phyloP scores from a whole-genome alignment of 202 grass and related monocot genomes.

The Zoysia matrella region DNA sequence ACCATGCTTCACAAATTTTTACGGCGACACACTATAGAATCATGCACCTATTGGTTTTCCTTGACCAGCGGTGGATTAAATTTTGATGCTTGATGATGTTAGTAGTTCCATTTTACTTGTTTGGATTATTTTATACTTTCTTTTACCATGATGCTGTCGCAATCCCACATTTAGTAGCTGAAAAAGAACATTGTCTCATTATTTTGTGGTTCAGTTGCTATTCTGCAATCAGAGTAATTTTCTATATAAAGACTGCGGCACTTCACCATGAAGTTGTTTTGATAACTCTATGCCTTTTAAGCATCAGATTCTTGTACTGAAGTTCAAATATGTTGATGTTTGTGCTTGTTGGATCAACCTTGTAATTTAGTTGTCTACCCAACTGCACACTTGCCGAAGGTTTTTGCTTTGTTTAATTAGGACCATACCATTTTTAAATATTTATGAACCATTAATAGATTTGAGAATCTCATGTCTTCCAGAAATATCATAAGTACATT shows the following conservation, averaged over 20 bases:
- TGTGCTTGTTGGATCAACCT: background rate
- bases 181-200: background rate
- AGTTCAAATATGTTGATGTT: background rate
- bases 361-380: background rate
- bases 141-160: slow-evolving; percentile 10
- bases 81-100: background rate
- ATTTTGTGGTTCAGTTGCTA: background rate
- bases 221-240: background rate
- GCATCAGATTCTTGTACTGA: background rate
- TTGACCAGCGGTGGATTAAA: background rate
- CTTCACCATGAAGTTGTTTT: background rate
- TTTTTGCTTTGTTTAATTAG: background rate
- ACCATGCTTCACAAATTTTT: background rate
- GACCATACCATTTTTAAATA: background rate
- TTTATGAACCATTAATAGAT: slow-evolving; percentile 16
- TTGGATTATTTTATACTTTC: background rate
- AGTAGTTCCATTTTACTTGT: background rate
- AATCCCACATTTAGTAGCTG: background rate
- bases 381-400: background rate
- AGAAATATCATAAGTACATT: background rate
- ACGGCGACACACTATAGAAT: background rate
- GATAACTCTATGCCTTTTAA: background rate
- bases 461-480: background rate
- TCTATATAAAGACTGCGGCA: background rate
- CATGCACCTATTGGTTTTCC: background rate